These are phyloP conservation scores for Ramaria rubella DNA, from an alignment of 768 basidiomycete genomes.

Conservation along the genomic window DNA sequence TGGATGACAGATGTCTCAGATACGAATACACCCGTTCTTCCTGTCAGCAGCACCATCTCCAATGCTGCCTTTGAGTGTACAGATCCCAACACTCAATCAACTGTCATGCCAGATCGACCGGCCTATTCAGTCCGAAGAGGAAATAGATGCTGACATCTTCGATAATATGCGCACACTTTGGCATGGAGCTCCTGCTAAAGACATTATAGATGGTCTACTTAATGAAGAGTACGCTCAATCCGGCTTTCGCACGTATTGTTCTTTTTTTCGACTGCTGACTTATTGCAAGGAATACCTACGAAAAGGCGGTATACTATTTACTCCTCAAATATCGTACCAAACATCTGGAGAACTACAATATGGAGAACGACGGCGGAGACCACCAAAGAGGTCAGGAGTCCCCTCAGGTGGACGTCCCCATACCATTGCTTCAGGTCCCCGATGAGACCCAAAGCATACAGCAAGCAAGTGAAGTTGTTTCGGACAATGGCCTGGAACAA, in stretches of 20 bases:
- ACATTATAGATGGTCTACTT: constrained; percentile 60
- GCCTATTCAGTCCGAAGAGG: constrained; percentile 53
- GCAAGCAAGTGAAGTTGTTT: too few relatives aligned
- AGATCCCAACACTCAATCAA: constrained; percentile 41
- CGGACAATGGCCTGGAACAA: too few relatives aligned
- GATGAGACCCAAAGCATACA: not conserved
- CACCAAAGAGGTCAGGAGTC: constrained; percentile 15
- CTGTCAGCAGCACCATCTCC: constrained; percentile 34
- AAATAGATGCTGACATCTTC: constrained; percentile 86
- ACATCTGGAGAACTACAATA: constrained; percentile 67
- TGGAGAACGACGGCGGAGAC: constrained; percentile 44
- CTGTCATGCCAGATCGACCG: constrained; percentile 59
- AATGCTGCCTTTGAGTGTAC: constrained; percentile 36
- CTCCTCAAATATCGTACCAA: constrained; percentile 77
- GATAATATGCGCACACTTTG: constrained; percentile 89
- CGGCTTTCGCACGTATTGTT: not conserved
- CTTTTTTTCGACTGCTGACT: not conserved
- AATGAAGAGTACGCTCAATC: constrained; percentile 32
- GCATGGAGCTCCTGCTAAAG: constrained; percentile 70
- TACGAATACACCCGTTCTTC: constrained; percentile 77
- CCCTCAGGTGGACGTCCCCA: not conserved
- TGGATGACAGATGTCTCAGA: constrained; percentile 51
- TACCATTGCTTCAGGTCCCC: not conserved
- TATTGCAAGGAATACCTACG: constrained; percentile 72
- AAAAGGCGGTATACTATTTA: constrained; percentile 92